Percentiles rank a stretch among this genome's conserved stretches.
Conservation (phyloP, 352 stramenopile genomes). For the Globisporangium recalcitrans region DNA sequence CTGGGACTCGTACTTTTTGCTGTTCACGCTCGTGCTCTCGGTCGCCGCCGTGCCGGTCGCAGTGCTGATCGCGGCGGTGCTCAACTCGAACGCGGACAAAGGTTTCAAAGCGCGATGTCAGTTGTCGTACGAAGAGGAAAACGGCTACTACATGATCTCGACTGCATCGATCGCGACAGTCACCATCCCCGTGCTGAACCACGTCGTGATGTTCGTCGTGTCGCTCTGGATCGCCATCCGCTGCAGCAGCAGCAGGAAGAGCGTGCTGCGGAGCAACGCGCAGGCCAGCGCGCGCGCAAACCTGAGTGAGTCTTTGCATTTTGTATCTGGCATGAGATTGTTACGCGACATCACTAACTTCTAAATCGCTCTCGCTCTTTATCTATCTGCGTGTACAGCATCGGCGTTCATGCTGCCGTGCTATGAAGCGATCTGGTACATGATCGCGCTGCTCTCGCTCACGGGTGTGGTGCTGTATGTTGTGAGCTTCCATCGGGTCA, state of each 20-base stretch:
- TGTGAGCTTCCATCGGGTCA: slow-evolving; percentile 39
- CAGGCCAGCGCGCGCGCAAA: slow-evolving; percentile 59
- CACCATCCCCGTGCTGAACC: slow-evolving; percentile 57
- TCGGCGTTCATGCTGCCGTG: slow-evolving; percentile 86
- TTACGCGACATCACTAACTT: not conserved
- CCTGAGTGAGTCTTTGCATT: slow-evolving; percentile 35
- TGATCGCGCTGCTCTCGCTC: slow-evolving; percentile 49
- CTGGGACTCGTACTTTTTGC: slow-evolving; percentile 73
- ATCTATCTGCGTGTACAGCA: slow-evolving; percentile 28
- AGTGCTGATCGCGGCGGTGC: slow-evolving; percentile 26
- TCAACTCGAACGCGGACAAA: slow-evolving; percentile 27
- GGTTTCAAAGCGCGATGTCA: slow-evolving; percentile 42
- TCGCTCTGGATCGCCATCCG: slow-evolving; percentile 59
- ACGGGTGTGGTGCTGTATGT: slow-evolving; percentile 47
- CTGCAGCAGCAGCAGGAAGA: slow-evolving; percentile 74
- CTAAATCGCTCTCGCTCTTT: too few relatives aligned
- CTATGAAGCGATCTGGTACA: slow-evolving; percentile 85
- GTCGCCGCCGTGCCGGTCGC: slow-evolving; percentile 45
- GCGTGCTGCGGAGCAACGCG: slow-evolving; percentile 49
- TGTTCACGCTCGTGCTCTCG: slow-evolving; percentile 45
- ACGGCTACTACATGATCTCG: slow-evolving; percentile 23
- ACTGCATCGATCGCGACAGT: slow-evolving; percentile 42
- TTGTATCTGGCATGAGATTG: not conserved
- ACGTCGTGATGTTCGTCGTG: slow-evolving; percentile 63
- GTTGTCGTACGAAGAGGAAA: slow-evolving; percentile 23